Conservation (phyloP, 495 filamentous ascomycete genomes). For the Thermothielavioides terrestris region DNA sequence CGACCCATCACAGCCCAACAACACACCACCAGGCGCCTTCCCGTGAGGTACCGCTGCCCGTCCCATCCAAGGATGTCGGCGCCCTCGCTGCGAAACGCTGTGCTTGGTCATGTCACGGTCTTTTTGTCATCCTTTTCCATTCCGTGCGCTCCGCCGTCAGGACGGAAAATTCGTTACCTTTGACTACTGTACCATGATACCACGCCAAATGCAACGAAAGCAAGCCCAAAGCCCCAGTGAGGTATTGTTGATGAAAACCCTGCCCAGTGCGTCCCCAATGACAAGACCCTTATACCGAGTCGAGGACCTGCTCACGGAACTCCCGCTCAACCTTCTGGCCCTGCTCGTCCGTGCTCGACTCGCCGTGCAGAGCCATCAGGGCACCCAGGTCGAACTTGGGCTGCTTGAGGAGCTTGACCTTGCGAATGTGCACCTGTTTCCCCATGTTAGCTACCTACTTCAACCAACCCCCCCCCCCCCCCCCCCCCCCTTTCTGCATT, state of each 20-base stretch:
- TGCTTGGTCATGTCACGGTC: slow-evolving; percentile 21
- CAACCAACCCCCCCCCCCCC: not conserved
- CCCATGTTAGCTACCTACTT: slow-evolving; percentile 15
- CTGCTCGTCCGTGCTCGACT: slow-evolving; percentile 90
- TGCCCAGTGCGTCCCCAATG: slow-evolving; percentile 36
- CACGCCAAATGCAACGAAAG: slow-evolving; percentile 52
- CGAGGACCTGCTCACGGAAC: slow-evolving; percentile 95
- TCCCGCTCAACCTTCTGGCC: slow-evolving; percentile 98
- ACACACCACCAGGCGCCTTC: slow-evolving; percentile 2
- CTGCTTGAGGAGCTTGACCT: slow-evolving; percentile 96
- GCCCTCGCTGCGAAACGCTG: slow-evolving; percentile 11
- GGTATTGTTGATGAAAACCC: slow-evolving; percentile 47
- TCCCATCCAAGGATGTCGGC: slow-evolving; percentile 4
- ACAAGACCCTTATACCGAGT: slow-evolving; percentile 67
- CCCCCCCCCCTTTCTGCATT: not conserved
- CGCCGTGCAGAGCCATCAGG: slow-evolving; percentile 89
- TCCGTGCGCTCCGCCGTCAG: slow-evolving; percentile 26
- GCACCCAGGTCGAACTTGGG: slow-evolving; percentile 99
- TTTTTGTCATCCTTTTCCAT: slow-evolving; percentile 30
- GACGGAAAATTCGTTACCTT: slow-evolving; percentile 36
- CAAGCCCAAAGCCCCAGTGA: slow-evolving; percentile 39
- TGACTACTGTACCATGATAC: slow-evolving; percentile 41
- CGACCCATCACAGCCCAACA: slow-evolving; percentile 3
- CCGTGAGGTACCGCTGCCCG: slow-evolving; percentile 2
- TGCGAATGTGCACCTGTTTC: slow-evolving; percentile 91